A percentile compares a stretch with the other conserved stretches of the same genome.
These are phyloP conservation scores for Aspergillus glaucus DNA, from an alignment of 2,329 filamentous ascomycete genomes.

Conservation along the genomic window DNA sequence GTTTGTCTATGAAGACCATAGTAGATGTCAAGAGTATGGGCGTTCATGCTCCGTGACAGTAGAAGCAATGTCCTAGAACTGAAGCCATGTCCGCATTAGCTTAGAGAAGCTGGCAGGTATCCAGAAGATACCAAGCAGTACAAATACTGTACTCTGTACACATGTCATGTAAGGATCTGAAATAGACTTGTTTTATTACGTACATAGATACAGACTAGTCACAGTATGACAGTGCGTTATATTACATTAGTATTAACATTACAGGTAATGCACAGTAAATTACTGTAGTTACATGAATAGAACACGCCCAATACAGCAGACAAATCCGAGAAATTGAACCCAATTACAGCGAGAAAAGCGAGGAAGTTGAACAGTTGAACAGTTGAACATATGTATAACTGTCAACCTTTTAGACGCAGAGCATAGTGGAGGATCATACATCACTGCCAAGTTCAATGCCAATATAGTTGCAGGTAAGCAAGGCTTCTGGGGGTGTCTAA, in stretches of 20 bases:
- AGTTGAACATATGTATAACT: no score
- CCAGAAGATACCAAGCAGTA: background rate
- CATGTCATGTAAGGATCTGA: background rate
- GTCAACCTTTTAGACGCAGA: no score
- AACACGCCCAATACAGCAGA: background rate
- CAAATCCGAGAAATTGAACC: background rate
- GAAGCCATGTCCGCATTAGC: background rate
- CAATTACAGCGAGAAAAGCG: background rate
- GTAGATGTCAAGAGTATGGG: background rate
- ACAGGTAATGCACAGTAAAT: background rate
- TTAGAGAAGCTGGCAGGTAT: background rate
- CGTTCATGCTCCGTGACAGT: background rate
- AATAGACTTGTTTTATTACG: background rate
- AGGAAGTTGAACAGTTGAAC: no score
- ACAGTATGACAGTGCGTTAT: background rate
- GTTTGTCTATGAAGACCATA: background rate
- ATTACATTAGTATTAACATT: background rate
- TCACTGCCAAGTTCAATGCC: no score
- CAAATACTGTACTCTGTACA: background rate
- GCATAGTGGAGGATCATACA: no score
- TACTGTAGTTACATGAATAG: background rate
- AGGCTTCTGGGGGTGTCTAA: no score
- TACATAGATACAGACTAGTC: background rate
- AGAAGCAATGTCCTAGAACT: background rate
- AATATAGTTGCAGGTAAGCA: no score